Conservation (phyloP, 2,329 filamentous ascomycete genomes). For the Westerdykella sp. region DNA sequence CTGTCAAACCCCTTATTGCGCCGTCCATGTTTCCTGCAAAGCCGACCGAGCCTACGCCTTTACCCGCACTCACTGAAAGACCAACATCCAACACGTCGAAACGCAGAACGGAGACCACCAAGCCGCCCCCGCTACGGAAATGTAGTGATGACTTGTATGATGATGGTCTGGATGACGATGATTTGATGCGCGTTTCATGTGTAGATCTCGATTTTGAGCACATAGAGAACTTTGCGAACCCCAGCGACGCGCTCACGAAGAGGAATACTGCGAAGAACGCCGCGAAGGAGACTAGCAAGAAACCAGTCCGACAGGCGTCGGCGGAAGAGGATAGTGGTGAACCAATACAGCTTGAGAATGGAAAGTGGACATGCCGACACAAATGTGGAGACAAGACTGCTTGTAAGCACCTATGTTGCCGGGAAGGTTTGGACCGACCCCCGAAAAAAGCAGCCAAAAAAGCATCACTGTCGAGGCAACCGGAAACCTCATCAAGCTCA, state of each 20-base stretch:
- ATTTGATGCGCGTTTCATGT: conserved; percentile 43
- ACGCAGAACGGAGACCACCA: conserved; percentile 17
- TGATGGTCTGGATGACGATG: conserved; percentile 48
- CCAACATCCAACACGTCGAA: conserved; percentile 27
- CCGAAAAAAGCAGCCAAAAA: conserved; percentile 38
- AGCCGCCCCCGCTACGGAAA: conserved; percentile 3
- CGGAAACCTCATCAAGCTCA: conserved; percentile 3
- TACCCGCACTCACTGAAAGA: conserved; percentile 8
- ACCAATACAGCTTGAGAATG: conserved; percentile 56
- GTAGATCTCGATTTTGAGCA: conserved; percentile 41
- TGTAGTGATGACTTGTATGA: conserved; percentile 48
- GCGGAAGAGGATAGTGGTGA: conserved; percentile 19
- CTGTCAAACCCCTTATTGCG: conserved; percentile 47
- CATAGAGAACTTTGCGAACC: conserved; percentile 47
- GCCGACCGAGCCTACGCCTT: conserved; percentile 8
- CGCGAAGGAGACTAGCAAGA: conserved; percentile 5
- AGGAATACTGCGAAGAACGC: conserved; percentile 18
- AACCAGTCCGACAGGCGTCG: conserved; percentile 2
- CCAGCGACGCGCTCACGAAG: conserved; percentile 11
- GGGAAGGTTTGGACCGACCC: conserved; percentile 62
- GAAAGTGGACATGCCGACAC: conserved; percentile 70
- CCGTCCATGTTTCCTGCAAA: conserved; percentile 40
- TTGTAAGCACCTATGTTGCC: conserved; percentile 70
- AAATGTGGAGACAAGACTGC: conserved; percentile 55
- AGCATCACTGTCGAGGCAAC: conserved; percentile 3